Base-by-base conservation (phyloP, 2,329 filamentous ascomycete genomes). In the Colletotrichum spaethianum region DNA sequence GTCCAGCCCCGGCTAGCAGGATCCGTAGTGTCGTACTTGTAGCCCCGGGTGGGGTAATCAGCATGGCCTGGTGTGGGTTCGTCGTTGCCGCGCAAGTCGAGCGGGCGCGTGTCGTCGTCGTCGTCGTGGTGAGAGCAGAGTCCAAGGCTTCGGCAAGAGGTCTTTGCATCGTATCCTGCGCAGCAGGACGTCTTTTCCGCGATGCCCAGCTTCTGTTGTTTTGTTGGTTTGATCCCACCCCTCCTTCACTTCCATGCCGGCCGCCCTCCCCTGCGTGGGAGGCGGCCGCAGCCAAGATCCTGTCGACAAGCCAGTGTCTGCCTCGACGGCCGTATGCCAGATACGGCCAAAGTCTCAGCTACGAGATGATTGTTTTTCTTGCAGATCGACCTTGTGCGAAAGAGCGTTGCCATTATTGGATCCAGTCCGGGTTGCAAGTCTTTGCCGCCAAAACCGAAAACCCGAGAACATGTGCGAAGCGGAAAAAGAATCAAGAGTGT, bases 261-360 rank as follows among this genome's bases (percentile, higher is more conserved):
- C 64, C 59, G 61, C 64, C 74, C 61, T 63, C 59, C 48, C 70
- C 46, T 50, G 18, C 11, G 40, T 56, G 48, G 63, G 69, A 73
- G 72, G 64, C 63, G 70, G 72, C 67, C 74, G 77, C 63, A 73
- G 77, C 76, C 75, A 75, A 78, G 75, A 77, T 80, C 78, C 80
- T 82, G 80, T 83, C 79, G 82, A 84, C 85, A 86, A 72, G 67
- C 82, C 83, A 83, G 84, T 85, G 84, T 81, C 84, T 79, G 79
- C 79, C 76, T 78, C 79, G 76, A 74, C 74, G 75, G 76, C 75
- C 61, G 79, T 81, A 85, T 82, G 74, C 81, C 83, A 75, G 83
- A 84, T 84, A 82, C 78, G 42, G 73, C 77, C 75, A 74, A 74
- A 74, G 76, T 75, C 64, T 75, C 77, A 76, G 79, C 79, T 78